Evolutionary conservation across 495 filamentous ascomycete species (phyloP), one percentile per base, ranked within the genome.

Genomic region (Venustampulla echinocandica): DNA sequence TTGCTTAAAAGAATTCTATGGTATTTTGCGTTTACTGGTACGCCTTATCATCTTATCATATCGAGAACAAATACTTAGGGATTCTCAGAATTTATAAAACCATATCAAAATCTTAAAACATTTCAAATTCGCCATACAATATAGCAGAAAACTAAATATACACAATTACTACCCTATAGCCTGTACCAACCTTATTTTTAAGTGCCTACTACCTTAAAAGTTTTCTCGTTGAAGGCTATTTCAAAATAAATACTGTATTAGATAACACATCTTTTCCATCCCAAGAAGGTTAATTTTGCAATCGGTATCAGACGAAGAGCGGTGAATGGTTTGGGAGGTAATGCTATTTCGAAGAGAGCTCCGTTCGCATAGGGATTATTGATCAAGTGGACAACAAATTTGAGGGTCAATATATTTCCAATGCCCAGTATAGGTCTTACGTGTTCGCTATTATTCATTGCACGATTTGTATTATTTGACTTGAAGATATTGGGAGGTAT

Each of bases 391-490:
- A 34, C 21, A 4, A 60, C 59, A 14, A 43, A 74, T 68, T 75
- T 2, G 76, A 75, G 37, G 76, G 69, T 47, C 79, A 75, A 53
- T 71, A 66, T 23, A 73, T 76, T 59, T 80, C 76, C 39, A 80
- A 56, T n/a, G 75, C 74, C 74, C 75, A 77, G 60, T 69, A 77
- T 3, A 64, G 73, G 25, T 73, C 66, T 46, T 62, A 68, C 10
- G 75, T 75, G 28, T 77, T 73, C 10, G 73, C 75, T 43, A 79
- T 70, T 46, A 67, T 60, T n/a, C n/a, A n/a, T n/a, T n/a, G n/a
- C n/a, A n/a, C 24, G 71, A 59, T 39, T 62, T 66, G 27, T 72
- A 58, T 66, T 69, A 77, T 56, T 69, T 73, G 44, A 79, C 64
- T 49, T 68, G 68, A 19, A 80, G 64, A 56, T 75, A 70, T 23